Base-by-base conservation (phyloP, 306 rosid genomes). In the Inga laurina region DNA sequence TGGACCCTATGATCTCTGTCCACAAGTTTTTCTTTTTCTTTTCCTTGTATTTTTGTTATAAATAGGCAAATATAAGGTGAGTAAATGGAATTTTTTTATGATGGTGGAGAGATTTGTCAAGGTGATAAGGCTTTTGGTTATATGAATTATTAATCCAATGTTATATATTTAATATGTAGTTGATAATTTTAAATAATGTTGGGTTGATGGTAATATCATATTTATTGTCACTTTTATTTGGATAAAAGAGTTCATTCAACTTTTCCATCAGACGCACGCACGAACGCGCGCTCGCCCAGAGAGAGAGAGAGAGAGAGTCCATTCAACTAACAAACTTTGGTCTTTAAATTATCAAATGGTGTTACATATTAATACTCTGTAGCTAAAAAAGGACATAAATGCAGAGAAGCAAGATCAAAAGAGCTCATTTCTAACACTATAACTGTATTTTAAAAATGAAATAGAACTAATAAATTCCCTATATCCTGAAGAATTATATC, bases 1-100 rank as follows among this genome's bases (percentile, higher is more conserved):
- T 45, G 87, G 81, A 34, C 72, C 85, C 10, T 3, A 32, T 39
- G 3, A 35, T 10, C 22, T 9, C 52, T 59, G 51, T 75, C 77
- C 84, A 34, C 81, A 75, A 30, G 0, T 64, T 79, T 79, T 66
- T 4, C 45, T 22, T 22, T 9, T 22, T n/a, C 4, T 24, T 57
- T n/a, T 7, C 27, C 57, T 1, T 51, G n/a, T 16, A 51, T 51
- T 22, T 10, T 4, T 61, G 24, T 22, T 3, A 21, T 21, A 56
- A 56, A 56, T 5, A 54, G 3, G 24, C 30, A n/a, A n/a, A 52
- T 16, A 16, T 5, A 16, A 61, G 16, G 67, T 22, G 32, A 24
- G 10, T 78, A 71, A 22, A 49, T 71, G 46, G 65, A n/a, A 46
- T 1, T 83, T 19, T 46, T 59, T 37, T 49, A 35, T 16, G 32